phyloP scores from a whole-genome alignment of 1,284 basidiomycete species.

The Ustilago crameri region DNA sequence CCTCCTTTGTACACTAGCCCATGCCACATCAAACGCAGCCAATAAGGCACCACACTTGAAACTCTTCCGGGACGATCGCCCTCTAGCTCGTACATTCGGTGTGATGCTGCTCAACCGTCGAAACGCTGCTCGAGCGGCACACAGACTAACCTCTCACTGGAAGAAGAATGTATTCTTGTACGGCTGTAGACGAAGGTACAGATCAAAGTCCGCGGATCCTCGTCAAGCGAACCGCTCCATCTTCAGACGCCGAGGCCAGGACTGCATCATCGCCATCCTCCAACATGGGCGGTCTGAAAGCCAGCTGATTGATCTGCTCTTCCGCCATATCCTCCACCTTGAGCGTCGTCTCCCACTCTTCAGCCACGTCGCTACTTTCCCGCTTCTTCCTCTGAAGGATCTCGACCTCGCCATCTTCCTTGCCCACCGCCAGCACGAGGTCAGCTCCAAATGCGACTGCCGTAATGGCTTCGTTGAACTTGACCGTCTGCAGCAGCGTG shows the following conservation, averaged over 20 bases:
- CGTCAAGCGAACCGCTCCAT: constrained; percentile 51
- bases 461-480: constrained; percentile 48
- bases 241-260: constrained; percentile 54
- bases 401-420: constrained; percentile 91
- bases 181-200: background rate
- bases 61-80: no score
- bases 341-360: constrained; percentile 26
- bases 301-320: constrained; percentile 58
- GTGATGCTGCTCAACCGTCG: no score
- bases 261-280: constrained; percentile 44
- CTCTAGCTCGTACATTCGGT: background rate
- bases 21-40: constrained; percentile 2
- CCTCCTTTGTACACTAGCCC: constrained; percentile 32
- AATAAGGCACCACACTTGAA: no score
- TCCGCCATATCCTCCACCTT: constrained; percentile 48
- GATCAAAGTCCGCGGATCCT: constrained; percentile 18
- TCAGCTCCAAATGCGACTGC: constrained; percentile 45
- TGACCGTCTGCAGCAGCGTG: constrained; percentile 32
- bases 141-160: no score
- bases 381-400: constrained; percentile 68
- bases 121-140: no score
- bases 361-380: background rate
- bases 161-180: no score
- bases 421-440: constrained; percentile 81
- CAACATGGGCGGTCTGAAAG: constrained; percentile 51